Evolutionary conservation across 257 asterid genomes (phyloP).

Genomic region (Craterostigma plantagineum): DNA sequence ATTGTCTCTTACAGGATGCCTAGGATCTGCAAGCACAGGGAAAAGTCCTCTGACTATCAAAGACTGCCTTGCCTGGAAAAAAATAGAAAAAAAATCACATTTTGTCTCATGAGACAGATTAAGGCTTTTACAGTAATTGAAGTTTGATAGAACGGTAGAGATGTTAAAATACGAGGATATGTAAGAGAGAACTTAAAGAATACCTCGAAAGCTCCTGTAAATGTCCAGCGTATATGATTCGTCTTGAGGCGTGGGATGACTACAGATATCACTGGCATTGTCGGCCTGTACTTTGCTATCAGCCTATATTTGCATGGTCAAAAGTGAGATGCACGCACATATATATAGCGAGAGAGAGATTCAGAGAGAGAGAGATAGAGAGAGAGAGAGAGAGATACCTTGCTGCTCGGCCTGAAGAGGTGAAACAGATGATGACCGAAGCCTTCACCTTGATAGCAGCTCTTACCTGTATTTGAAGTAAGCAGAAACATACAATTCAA

Average conservation of each 20-base stretch:
- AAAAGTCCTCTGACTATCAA: constrained; percentile 84
- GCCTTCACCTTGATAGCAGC: constrained; percentile 95
- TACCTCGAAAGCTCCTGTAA: constrained; percentile 86
- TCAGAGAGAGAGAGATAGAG: no score
- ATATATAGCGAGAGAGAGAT: no score
- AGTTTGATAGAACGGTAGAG: no score
- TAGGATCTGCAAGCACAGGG: constrained; percentile 98
- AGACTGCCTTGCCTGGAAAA: constrained; percentile 72
- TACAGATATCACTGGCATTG: constrained; percentile 85
- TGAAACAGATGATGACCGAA: constrained; percentile 81
- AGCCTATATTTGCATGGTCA: constrained; percentile 28
- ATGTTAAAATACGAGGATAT: no score
- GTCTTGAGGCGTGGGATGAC: constrained; percentile 82
- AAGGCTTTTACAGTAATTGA: no score
- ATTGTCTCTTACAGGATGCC: constrained; percentile 45
- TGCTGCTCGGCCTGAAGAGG: constrained; percentile 95
- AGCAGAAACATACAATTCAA: neutral
- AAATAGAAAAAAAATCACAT: no score
- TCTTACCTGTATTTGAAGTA: constrained; percentile 41
- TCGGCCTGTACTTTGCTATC: constrained; percentile 88
- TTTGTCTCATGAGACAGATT: no score
- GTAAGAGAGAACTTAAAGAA: neutral
- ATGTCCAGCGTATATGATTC: constrained; percentile 72
- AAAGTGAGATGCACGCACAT: no score
- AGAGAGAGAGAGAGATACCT: constrained; percentile 25